Base-by-base conservation (phyloP, 768 basidiomycete genomes). In the Brasilioporus rufonigricans region DNA sequence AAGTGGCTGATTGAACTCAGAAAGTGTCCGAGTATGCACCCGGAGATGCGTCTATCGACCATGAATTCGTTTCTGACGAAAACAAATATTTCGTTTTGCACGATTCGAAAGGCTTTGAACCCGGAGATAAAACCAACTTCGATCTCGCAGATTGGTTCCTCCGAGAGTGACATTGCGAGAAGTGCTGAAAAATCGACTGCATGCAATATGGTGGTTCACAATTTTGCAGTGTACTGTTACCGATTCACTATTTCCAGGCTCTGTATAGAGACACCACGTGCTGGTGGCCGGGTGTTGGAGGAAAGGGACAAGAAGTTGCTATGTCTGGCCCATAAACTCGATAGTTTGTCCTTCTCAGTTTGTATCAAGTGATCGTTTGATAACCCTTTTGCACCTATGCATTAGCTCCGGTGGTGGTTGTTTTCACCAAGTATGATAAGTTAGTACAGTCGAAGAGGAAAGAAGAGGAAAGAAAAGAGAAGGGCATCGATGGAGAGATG, bases 391-490 rank as follows among this genome's bases (percentile, higher is more conserved):
- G 23, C 8, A n/a, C 19, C 26, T 10, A 18, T 31, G 2, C 19
- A 2, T 29, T 40, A 56, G 55, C 33, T 9, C 55, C 50, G 1
- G 50, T 56, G 5, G 50, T 56, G 12, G 26, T 56, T n/a, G 40
- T 52, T 11, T 56, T 56, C 39, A 56, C 50, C 10, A 53, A 56
- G 45, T 56, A 52, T 8, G 55, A 56, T 53, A 10, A 41, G 4
- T 40, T 56, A 3, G 45, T 47, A 19, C 31, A 6, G 16, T 52
- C 50, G 26, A 56, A 56, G 40, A 11, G 19, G 19, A 29, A 38
- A 7, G 49, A 56, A 8, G 49, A 51, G 16, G 24, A 40, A n/a
- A n/a, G n/a, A 8, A 29, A 29, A 36, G 50, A 36, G 5, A 39
- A 47, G 4, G 50, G 39, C 19, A 8, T 24, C n/a, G 50, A 56